A percentile compares a stretch with the other conserved stretches of the same genome.
phyloP scores from a whole-genome alignment of 2,329 filamentous ascomycete genomes.

The Hymenoscyphus scutula region DNA sequence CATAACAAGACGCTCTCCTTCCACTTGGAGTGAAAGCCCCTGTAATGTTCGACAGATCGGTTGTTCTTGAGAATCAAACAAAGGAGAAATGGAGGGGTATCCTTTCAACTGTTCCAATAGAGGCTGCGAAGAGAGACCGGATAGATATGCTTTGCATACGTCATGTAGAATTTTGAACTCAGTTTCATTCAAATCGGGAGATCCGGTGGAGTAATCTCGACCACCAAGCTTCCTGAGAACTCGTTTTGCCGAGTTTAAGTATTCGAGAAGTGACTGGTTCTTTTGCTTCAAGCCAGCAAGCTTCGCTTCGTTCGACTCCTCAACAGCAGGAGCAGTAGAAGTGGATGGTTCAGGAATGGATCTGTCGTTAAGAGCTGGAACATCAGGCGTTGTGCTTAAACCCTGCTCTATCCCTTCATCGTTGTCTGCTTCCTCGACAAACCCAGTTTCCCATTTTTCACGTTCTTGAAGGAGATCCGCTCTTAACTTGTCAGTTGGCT shows the following conservation, averaged over 20 bases:
- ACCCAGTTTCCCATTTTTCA: slow-evolving; percentile 66
- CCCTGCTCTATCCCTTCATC: slow-evolving; percentile 29
- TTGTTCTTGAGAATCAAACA: slow-evolving; percentile 32
- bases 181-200: slow-evolving; percentile 25
- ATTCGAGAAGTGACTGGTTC: slow-evolving; percentile 33
- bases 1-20: slow-evolving; percentile 54
- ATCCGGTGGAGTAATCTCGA: slow-evolving; percentile 29
- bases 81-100: slow-evolving; percentile 47
- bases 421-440: slow-evolving; percentile 27
- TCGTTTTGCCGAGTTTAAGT: slow-evolving; percentile 34
- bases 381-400: background rate
- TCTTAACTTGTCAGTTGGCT: slow-evolving; percentile 60
- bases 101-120: slow-evolving; percentile 46
- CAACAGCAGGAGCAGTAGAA: background rate
- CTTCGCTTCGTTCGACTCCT: slow-evolving; percentile 14
- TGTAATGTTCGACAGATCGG: slow-evolving; percentile 45
- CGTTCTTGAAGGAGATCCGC: slow-evolving; percentile 62
- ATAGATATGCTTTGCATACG: slow-evolving; percentile 53
- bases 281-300: slow-evolving; percentile 32
- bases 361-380: background rate
- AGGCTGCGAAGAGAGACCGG: slow-evolving; percentile 48
- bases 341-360: background rate
- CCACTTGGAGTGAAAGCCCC: slow-evolving; percentile 53
- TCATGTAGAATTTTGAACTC: slow-evolving; percentile 51
- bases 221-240: slow-evolving; percentile 32